These are phyloP conservation scores for Avena eriantha DNA, from an alignment of 176 grass and related monocot species.

Conservation along the genomic window DNA sequence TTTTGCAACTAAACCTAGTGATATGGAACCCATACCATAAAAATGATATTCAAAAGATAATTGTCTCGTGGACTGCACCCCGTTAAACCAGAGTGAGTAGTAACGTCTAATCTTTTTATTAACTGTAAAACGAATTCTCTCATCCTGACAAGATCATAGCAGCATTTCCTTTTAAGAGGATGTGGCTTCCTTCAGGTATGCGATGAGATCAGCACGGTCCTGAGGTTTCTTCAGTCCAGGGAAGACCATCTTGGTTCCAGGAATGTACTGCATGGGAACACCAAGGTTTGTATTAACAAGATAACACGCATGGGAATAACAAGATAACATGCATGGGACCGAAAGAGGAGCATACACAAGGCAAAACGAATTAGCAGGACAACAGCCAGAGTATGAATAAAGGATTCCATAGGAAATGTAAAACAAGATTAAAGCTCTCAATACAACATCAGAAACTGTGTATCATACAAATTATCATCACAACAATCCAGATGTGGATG, in stretches of 20 bases:
- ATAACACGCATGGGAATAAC: not conserved
- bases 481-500: not conserved
- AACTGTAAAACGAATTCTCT: conserved; percentile 55
- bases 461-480: not conserved
- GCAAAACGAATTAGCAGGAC: not conserved
- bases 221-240: conserved; percentile 96
- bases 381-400: not conserved
- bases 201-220: conserved; percentile 86
- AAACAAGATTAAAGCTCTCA: not conserved
- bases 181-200: conserved; percentile 82
- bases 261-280: conserved; percentile 75
- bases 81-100: conserved; percentile 38
- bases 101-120: conserved; percentile 57
- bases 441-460: not conserved
- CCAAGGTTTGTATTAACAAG: not conserved
- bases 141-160: not conserved
- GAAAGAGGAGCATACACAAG: not conserved
- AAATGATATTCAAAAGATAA: conserved; percentile 31
- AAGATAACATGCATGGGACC: not conserved
- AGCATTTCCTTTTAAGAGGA: conserved; percentile 33
- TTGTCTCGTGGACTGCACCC: conserved; percentile 48
- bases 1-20: conserved; percentile 53
- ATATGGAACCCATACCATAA: conserved; percentile 35
- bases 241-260: conserved; percentile 99
- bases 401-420: not conserved